Evolutionary conservation across 306 rosid species (phyloP), one percentile per base, ranked within the genome.

Genomic region (Biancaea sappan): DNA sequence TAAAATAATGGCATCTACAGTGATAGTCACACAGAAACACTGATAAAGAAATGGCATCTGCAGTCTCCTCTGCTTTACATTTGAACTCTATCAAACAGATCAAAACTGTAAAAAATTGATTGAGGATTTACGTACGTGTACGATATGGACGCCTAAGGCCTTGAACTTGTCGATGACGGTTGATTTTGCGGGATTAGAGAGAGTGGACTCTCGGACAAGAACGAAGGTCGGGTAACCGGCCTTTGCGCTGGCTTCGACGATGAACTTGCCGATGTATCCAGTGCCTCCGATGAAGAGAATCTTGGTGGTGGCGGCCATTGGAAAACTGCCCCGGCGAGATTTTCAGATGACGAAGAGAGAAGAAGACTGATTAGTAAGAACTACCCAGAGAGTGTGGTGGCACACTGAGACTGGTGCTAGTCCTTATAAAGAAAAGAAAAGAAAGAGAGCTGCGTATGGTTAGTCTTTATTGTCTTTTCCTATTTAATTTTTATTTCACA

Each of bases 271-370:
- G 16, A 88, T 85, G 76, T 85, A 86, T 2, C 94, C 93, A 0
- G 90, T 90, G 56, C 96, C 90, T 63, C 96, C 97, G 19, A 92
- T 90, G 37, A 92, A 61, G 52, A 92, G 75, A 77, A 92, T 58
- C 81, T 71, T 86, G 79, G 11, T 2, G 47, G 54, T 26, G 0
- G 48, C 5, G 0, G 68, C 68, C 68, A 62, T 62, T 29, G 48
- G 68, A 19, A 62, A 35, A 24, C 12, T 44, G 4, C 56, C 25
- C 41, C 41, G 58, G 43, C 24, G 53, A 43, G 71, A 43, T 7
- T 21, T 40, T 40, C 21, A 40, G 57, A 66, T 14, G 15, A 4
- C 6, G 22, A 57, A 18, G 8, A 5, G 47, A 14, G 31, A 37
- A 62, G 9, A 22, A 2, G 2, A 1, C 1, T 19, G 9, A 19